Base-by-base conservation (phyloP, 2,329 filamentous ascomycete species). In the Neopestalotiopsis rosae region DNA sequence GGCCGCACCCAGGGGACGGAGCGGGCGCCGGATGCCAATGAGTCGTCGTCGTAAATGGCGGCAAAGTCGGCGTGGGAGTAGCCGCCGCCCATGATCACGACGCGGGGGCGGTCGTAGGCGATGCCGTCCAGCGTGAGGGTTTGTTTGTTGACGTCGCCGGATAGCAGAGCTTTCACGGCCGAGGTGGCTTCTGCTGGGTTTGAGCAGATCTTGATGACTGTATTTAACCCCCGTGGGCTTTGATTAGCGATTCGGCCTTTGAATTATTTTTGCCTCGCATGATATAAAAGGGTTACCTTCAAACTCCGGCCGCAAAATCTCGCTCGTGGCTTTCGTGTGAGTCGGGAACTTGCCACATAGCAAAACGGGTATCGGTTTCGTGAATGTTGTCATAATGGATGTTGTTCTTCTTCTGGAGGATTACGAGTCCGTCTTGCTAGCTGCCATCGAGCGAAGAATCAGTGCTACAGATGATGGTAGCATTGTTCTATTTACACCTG, bases 21-120 rank as follows among this genome's bases (percentile, higher is more conserved):
- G 40, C 45, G 57, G 28, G 68, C 68, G 20, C 68, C 68, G 13
- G 24, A 28, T 28, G 24, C 49, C 68, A 34, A 69, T 40, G 28
- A 49, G 24, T 28, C 24, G 24, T 28, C 56, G 5, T 69, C 66
- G 28, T 65, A 52, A 49, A 69, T 63, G n/a, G 65, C 58, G 24
- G 56, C 3, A 17, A 69, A 69, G 56, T 65, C 68, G 17, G 63
- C 66, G 10, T 59, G 68, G 4, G 66, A 13, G 61, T 65, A 69
- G n/a, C 68, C 68, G 52, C 30, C 68, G 38, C 68, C 68, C 68
- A 69, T 69, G 49, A 69, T 40, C 30, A 68, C 40, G 20, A 68
- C 52, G 24, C 65, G 61, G 2, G 68, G 68, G 4, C 40, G 40
- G 6, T 52, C 45, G 40, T 68, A 61, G 14, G 65, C 67, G 32